Evolutionary conservation across 495 filamentous ascomycete species (phyloP).

Genomic region (Apiosordaria backusii): DNA sequence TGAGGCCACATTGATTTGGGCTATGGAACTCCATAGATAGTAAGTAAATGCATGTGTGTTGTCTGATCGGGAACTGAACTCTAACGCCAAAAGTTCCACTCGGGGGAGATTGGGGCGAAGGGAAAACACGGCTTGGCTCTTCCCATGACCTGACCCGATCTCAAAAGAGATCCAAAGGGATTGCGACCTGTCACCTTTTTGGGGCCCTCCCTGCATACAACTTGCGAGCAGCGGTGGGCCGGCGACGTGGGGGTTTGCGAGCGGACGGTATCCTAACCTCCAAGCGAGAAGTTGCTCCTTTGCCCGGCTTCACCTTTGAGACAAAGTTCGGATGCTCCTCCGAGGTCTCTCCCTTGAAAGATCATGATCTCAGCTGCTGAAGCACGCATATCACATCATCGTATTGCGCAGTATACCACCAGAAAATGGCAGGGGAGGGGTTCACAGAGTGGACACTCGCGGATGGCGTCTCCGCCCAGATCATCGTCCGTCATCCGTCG

Average conservation of each 20-base stretch:
- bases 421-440: not conserved
- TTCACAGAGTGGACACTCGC: not conserved
- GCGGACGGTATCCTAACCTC: not conserved
- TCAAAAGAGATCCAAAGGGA: constrained; percentile 2
- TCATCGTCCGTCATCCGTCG: not conserved
- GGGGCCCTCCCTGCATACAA: constrained; percentile 8
- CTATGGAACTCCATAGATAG: not conserved
- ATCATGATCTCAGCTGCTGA: not conserved
- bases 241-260: constrained; percentile 6
- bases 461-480: not conserved
- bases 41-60: not conserved
- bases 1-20: constrained; percentile 1
- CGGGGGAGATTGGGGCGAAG: not conserved
- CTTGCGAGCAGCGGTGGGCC: constrained; percentile 6
- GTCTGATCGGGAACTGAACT: not conserved
- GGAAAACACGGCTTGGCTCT: not conserved
- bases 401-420: no score
- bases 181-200: constrained; percentile 1
- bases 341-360: not conserved
- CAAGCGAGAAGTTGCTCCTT: not conserved
- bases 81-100: not conserved
- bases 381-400: not conserved
- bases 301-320: not conserved
- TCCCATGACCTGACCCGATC: constrained; percentile 1
- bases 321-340: not conserved